Percentiles rank a stretch among this genome's conserved stretches.
Conservation (phyloP, 495 filamentous ascomycete species). For the Hamigera avellanea region DNA sequence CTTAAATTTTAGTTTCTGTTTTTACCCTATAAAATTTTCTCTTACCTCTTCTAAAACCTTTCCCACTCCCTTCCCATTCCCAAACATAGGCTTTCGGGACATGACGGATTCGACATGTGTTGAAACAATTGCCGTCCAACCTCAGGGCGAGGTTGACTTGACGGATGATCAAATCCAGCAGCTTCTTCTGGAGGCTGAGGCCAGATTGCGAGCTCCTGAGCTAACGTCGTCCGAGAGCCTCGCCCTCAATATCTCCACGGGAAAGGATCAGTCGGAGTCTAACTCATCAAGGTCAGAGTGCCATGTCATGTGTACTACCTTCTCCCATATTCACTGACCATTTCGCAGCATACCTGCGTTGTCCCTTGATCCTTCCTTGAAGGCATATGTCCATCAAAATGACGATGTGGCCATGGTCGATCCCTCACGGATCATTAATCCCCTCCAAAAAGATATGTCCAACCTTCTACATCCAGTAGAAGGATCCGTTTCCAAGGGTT, state of each 20-base stretch:
- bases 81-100: background rate
- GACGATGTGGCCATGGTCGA: conserved; percentile 36
- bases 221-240: conserved; percentile 1
- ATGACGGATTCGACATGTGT: conserved; percentile 2
- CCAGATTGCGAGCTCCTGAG: conserved; percentile 34
- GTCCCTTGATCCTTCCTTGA: conserved; percentile 18
- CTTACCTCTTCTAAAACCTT: background rate
- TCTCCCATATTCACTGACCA: background rate
- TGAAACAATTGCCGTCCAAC: conserved; percentile 3
- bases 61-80: background rate
- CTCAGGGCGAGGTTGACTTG: conserved; percentile 13
- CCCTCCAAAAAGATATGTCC: conserved; percentile 28
- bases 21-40: no score
- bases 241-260: background rate
- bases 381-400: conserved; percentile 37
- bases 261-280: background rate
- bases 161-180: conserved; percentile 48
- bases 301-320: no score
- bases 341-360: conserved; percentile 29
- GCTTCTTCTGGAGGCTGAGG: conserved; percentile 54
- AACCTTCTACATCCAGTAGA: conserved; percentile 20
- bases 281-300: background rate
- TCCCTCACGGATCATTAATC: conserved; percentile 29
- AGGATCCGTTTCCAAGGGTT: background rate
- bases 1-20: no score